Evolutionary conservation across 331 rosid genomes (phyloP).

Genomic region (Dryas integrifolia): DNA sequence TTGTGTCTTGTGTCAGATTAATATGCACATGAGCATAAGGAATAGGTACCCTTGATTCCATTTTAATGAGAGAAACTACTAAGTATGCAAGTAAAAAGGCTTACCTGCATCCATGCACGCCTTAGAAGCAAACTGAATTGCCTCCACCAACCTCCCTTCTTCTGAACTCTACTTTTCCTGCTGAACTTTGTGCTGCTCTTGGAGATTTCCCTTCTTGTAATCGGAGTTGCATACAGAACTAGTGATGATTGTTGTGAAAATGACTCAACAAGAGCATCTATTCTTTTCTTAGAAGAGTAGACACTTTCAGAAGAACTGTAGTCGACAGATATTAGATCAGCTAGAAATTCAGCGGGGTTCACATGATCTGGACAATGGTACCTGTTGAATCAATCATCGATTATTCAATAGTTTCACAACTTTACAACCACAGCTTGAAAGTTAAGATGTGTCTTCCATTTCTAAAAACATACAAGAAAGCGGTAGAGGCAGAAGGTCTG

Average conservation of each 20-base stretch:
- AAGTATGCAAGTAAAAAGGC: constrained; percentile 14
- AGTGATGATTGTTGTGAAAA: constrained; percentile 56
- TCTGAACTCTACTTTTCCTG: constrained; percentile 44
- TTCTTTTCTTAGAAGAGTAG: constrained; percentile 69
- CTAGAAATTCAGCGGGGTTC: constrained; percentile 92
- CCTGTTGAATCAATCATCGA: constrained; percentile 50
- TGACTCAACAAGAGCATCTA: constrained; percentile 77
- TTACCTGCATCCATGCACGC: constrained; percentile 98
- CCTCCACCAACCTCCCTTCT: constrained; percentile 85
- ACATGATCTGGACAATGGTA: constrained; percentile 77
- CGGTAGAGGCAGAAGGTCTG: no score
- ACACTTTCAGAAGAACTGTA: constrained; percentile 88
- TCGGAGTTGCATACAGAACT: constrained; percentile 68
- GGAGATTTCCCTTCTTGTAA: constrained; percentile 44
- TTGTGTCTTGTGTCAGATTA: background rate
- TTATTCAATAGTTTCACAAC: constrained; percentile 22
- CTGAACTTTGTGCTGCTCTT: constrained; percentile 33
- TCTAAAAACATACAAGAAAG: no score
- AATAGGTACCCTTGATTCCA: constrained; percentile 5
- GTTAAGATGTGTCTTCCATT: no score
- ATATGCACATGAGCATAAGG: background rate
- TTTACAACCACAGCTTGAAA: background rate
- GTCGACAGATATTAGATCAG: constrained; percentile 93
- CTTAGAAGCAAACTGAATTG: constrained; percentile 81
- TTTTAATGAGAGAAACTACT: constrained; percentile 10